Conservation (phyloP, 305 asterid genomes). For the Fraxinus dipetala region DNA sequence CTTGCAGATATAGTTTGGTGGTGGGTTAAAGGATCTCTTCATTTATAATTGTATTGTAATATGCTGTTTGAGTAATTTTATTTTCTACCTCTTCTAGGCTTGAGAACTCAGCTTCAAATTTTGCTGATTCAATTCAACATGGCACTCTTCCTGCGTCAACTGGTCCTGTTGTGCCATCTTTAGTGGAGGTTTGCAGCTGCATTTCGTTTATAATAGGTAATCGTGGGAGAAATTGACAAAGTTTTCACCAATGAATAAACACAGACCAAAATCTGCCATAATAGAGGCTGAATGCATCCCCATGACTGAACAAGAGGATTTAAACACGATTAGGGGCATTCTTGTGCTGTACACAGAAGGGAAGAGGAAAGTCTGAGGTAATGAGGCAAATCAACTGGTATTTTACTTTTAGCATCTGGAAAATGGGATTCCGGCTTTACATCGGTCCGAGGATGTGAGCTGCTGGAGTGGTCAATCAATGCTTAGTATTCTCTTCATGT, state of each 20-base stretch:
- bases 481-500: neutral
- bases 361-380: neutral
- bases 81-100: constrained; percentile 48
- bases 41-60: neutral
- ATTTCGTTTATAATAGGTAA: neutral
- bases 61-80: constrained; percentile 22
- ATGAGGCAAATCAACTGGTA: neutral
- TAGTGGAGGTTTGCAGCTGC: constrained; percentile 57
- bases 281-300: constrained; percentile 11
- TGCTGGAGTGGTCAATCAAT: neutral
- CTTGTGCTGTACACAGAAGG: neutral
- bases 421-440: neutral
- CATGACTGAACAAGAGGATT: neutral
- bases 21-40: neutral
- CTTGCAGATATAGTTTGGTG: neutral
- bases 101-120: constrained; percentile 65
- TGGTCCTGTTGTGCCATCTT: constrained; percentile 67
- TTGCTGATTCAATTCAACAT: constrained; percentile 73
- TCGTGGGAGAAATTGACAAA: constrained; percentile 8
- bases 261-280: constrained; percentile 13
- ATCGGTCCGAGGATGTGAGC: neutral
- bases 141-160: constrained; percentile 52
- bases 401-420: neutral
- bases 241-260: constrained; percentile 9
- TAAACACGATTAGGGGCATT: neutral